A percentile compares a stretch with the other conserved stretches of the same genome.
Evolutionary conservation across 805 yeast genomes (phyloP).

Genomic region (Lachancea thermotolerans): DNA sequence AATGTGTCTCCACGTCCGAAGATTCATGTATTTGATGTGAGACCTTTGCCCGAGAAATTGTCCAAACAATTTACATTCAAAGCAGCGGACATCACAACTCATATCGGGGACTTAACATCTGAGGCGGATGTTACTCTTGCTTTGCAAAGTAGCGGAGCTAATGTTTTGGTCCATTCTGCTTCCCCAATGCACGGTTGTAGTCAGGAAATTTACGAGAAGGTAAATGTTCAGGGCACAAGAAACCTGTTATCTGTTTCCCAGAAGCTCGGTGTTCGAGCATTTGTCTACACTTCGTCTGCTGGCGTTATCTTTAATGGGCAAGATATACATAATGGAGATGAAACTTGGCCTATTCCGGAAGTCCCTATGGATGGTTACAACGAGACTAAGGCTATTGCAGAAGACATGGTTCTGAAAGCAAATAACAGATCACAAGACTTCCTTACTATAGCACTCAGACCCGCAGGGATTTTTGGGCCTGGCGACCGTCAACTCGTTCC

Average conservation of each 20-base stretch:
- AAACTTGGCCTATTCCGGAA: conserved; percentile 86
- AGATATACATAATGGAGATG: conserved; percentile 87
- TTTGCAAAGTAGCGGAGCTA: conserved; percentile 50
- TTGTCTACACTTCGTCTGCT: conserved; percentile 94
- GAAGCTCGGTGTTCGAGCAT: conserved; percentile 44
- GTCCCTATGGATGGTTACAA: conserved; percentile 95
- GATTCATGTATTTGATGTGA: conserved; percentile 83
- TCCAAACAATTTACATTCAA: conserved; percentile 73
- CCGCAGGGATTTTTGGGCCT: conserved; percentile 98
- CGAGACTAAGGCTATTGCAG: conserved; percentile 90
- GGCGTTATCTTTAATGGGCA: conserved; percentile 97
- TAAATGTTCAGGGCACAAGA: conserved; percentile 83
- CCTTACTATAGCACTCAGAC: conserved; percentile 80
- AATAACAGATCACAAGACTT: conserved; percentile 52
- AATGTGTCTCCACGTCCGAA: conserved; percentile 55
- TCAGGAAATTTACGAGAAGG: conserved; percentile 78
- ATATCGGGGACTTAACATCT: conserved; percentile 80
- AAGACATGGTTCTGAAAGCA: conserved; percentile 68
- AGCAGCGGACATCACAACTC: conserved; percentile 48
- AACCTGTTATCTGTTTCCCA: conserved; percentile 63
- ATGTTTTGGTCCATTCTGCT: conserved; percentile 88
- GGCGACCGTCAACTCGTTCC: conserved; percentile 97
- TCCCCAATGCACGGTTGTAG: conserved; percentile 90
- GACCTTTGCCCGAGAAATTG: conserved; percentile 71
- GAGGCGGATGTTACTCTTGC: conserved; percentile 61